Evolutionary conservation across 495 filamentous ascomycete species (phyloP), one percentile per base, ranked within the genome.

Genomic region (Aspergillus sparsus): DNA sequence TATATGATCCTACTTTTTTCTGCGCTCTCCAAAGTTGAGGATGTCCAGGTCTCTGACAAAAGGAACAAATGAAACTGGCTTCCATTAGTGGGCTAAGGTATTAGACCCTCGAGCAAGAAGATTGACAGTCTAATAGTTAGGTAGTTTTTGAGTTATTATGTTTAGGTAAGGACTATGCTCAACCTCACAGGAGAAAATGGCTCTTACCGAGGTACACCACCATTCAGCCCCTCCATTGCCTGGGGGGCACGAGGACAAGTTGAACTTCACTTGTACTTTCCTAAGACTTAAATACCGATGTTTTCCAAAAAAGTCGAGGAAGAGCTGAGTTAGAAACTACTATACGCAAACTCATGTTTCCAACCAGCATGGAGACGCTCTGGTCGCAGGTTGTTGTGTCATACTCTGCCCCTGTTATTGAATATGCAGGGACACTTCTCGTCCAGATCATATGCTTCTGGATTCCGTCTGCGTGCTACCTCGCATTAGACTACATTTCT

Each of bases 391-490:
- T 74, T 21, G 65, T 70, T 13, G 39, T 50, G 2, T 55, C 58
- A 7, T 64, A 75, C 58, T 68, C 68, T 2, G 68, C 75, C 0
- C 60, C 70, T 72, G 41, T 77, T 76, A 31, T 57, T 13, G 55
- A 57, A 37, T 57, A 49, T 45, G 8, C 41, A 15, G 55, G 55
- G n/a, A 80, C 77, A 4, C 64, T 80, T 2, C 16, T 77, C 8
- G 62, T 80, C 37, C 82, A 84, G 34, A 0, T 80, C 13, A 1
- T 82, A 41, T 72, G 67, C 64, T 85, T 84, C 69, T 85, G 81
- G 81, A 32, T 50, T 3, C 55, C 55, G 2, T 37, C 32, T 27
- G 32, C 46, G 8, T 83, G 6, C 46, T 83, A 78, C 61, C 65
- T 80, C 18, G 58, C 60, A 4, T 65, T 85, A 32, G 79, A 83